Conservation (phyloP, 306 rosid species). For the Carpinus viminea region DNA sequence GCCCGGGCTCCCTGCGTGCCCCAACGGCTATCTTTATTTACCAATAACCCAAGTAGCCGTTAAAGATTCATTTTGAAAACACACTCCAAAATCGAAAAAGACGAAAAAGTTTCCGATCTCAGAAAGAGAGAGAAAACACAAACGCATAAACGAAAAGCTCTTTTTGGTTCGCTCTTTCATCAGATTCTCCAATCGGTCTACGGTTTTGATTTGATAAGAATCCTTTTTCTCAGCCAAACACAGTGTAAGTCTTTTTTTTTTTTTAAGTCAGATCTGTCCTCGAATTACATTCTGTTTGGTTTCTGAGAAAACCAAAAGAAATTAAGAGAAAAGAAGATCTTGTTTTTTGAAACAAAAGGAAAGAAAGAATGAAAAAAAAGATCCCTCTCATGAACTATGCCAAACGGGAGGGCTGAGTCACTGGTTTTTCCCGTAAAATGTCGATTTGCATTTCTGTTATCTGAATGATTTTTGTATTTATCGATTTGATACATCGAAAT, state of each 20-base stretch:
- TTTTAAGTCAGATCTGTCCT: not conserved
- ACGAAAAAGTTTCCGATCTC: not conserved
- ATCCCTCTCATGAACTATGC: not conserved
- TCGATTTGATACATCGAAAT: not conserved
- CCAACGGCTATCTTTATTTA: slow-evolving; percentile 35
- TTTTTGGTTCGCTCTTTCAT: slow-evolving; percentile 28
- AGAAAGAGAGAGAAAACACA: not conserved
- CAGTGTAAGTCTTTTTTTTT: not conserved
- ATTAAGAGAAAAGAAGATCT: not conserved
- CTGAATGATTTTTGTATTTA: not conserved
- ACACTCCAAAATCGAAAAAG: not conserved
- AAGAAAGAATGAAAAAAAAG: not conserved
- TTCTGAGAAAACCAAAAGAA: not conserved
- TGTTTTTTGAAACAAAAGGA: not conserved
- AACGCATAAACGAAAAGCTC: not conserved
- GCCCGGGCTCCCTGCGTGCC: not conserved
- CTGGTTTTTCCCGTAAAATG: not conserved
- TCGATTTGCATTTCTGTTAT: not conserved
- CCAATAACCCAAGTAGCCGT: slow-evolving; percentile 39
- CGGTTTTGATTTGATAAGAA: not conserved
- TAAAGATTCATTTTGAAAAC: slow-evolving; percentile 27
- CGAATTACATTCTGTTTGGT: not conserved
- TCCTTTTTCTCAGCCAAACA: not conserved
- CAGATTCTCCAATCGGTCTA: slow-evolving; percentile 31
- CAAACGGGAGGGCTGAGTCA: not conserved